A percentile compares a stretch with the other conserved stretches of the same genome.
Conservation (phyloP, 805 yeast genomes). For the Myxozyma neglecta region DNA sequence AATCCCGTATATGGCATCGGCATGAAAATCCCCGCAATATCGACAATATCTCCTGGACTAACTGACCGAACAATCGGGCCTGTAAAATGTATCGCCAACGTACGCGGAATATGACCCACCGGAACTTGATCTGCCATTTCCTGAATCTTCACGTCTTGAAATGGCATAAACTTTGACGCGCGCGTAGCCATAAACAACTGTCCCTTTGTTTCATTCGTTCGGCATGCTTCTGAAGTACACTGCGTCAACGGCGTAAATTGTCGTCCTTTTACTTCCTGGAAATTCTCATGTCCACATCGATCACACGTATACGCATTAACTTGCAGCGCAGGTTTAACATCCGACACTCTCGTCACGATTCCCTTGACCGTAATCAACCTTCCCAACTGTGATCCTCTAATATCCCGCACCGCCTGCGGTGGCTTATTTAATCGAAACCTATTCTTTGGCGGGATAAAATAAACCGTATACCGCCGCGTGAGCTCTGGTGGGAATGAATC, state of each 20-base stretch:
- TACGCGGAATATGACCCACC: conserved; percentile 94
- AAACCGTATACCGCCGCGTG: conserved; percentile 81
- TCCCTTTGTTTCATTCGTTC: conserved; percentile 77
- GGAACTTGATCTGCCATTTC: conserved; percentile 97
- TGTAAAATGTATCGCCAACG: conserved; percentile 80
- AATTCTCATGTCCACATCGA: conserved; percentile 92
- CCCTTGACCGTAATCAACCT: conserved; percentile 88
- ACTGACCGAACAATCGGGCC: conserved; percentile 86
- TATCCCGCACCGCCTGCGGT: conserved; percentile 84
- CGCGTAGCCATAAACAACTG: conserved; percentile 89
- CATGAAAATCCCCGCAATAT: conserved; percentile 85
- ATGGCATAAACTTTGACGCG: conserved; percentile 91
- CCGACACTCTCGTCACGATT: conserved; percentile 91
- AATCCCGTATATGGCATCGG: conserved; percentile 97
- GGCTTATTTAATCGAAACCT: conserved; percentile 41
- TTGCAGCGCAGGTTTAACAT: conserved; percentile 87
- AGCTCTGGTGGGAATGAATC: conserved; percentile 76
- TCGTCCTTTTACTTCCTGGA: conserved; percentile 87
- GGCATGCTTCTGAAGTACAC: conserved; percentile 81
- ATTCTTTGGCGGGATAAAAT: conserved; percentile 76
- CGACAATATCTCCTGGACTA: conserved; percentile 94
- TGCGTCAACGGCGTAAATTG: conserved; percentile 84
- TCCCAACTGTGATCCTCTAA: conserved; percentile 81
- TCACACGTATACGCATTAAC: conserved; percentile 98
- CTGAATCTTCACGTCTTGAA: conserved; percentile 93